Base-by-base conservation (phyloP, 2,329 filamentous ascomycete species). In the Pestalotiopsis sp. region DNA sequence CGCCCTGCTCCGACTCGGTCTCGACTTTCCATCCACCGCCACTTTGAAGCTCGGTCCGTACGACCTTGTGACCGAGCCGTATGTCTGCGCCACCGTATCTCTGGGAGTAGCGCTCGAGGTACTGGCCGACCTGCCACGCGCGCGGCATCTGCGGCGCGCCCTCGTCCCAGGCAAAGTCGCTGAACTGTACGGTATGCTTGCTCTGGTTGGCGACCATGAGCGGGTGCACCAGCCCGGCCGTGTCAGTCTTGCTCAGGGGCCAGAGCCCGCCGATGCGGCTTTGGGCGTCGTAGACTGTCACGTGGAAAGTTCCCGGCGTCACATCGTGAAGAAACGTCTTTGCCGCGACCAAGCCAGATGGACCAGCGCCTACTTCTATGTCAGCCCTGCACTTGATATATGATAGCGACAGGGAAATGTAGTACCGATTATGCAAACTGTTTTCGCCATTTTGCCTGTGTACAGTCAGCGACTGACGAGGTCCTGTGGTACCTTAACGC, bases 151-250 rank as follows among this genome's bases (percentile, higher is more conserved):
- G 85, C 1, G 91, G 89, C 1, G 83, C 80, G 3, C 79, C 80
- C 4, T 84, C 80, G 3, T 86, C 83, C 93, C 93, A 97, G 5
- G 92, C 87, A 27, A 93, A 78, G 76, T 95, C 93, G 71, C 88
- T 90, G 74, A 91, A 91, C 73, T 88, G 86, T 71, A 96, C 89
- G 0, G 92, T 93, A 78, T 94, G 93, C 60, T 87, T 87, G 80
- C 92, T 94, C 74, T 95, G 88, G 77, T 97, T 97, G 3, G 88
- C 88, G 17, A 88, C 83, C 84, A 92, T 92, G 66, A 92, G 85
- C 9, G 91, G 91, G 70, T 92, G 88, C 17, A 91, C 80, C 52
- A 88, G 80, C 2, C 87, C 84, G 1, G 73, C 80, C n/a, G 70
- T 72, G 66, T 90, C 88, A 2, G 80, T 72, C 66, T 82, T 84